Evolutionary conservation across 257 asterid species (phyloP), one percentile per base, ranked within the genome.

Genomic region (Fraxinus excelsior): DNA sequence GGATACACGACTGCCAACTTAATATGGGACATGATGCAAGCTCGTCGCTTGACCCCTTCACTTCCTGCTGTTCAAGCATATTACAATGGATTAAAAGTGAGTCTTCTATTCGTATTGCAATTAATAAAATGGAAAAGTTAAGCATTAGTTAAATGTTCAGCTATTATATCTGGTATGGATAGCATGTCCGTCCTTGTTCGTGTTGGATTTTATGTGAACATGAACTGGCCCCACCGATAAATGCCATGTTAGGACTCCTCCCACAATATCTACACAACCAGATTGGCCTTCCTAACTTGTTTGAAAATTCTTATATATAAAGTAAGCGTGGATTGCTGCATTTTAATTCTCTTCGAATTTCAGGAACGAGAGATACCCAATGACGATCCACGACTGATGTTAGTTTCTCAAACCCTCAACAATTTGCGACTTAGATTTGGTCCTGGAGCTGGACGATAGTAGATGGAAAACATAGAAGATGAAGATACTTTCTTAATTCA

Each of bases 1-100:
- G 97, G 91, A 66, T 93, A 86, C 78, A 85, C 90, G 18, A 86
- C 80, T 74, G 99, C 99, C 78, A 96, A 96, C 90, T 79, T 91
- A 80, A 40, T 96, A 82, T 96, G 97, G 97, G 98, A 96, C 85
- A 77, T 86, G 91, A 87, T 91, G 96, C 92, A 90, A 84, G 86
- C 89, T 77, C 94, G 89, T 44, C 82, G 80, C 2, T 11, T 85
- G 19, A 81, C 26, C 68, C 94, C 94, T 11, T 23, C 85, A 23
- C 82, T 84, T 80, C 88, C 88, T 51, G 88, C 89, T 35, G 93
- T 92, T 67, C 92, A 88, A 82, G 94, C 96, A 53, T 96, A 96
- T 86, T 69, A 83, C 80, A 71, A 74, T 0, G 99, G 99, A 70
- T 86, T 96, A 82, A 91, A 86, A 80, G 98, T 96, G 82, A 87